Evolutionary conservation across 768 basidiomycete species (phyloP), one percentile per base, ranked within the genome.

Genomic region (Russula compacta): DNA sequence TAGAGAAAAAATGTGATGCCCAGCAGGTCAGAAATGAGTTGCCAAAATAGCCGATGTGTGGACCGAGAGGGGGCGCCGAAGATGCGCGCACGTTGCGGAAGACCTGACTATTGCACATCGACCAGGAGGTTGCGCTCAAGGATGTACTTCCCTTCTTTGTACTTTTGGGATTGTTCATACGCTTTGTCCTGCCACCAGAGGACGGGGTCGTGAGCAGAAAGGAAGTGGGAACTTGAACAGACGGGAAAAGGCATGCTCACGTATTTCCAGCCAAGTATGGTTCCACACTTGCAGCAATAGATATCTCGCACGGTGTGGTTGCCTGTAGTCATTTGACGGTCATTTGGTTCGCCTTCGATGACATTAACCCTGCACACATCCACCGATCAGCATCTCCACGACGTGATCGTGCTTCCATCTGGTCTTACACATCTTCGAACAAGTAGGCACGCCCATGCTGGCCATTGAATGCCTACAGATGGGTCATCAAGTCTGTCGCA

Each of bases 81-180:
- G 21, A 32, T 19, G 29, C 53, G 46, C 36, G 33, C 47, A 42
- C 39, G 40, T 39, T 29, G 29, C 56, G 57, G 60, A 58, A n/a
- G 64, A 58, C 46, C 58, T 38, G 50, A 54, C 74, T 78, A 92
- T 77, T 92, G 87, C 57, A 93, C 90, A 69, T 93, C 90, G 67
- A 85, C 80, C 69, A 92, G 86, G 69, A 92, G 80, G 71, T 89
- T 90, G 69, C 92, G 87, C 76, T 99, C 95, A 64, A 99, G 89
- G 72, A 99, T 98, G 74, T 84, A 97, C 78, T 94, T 94, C 71
- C 94, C 93, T 77, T 99, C 95, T 72, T 99, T 99, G 80, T 98
- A 99, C 74, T 88, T 92, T 81, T 99, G 95, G 8, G 85, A 81
- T 11, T 79, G 71, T 70, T 98, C 95, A 71, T 85, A 97, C 15